Evolutionary conservation across 2,329 filamentous ascomycete species (phyloP), one percentile per base, ranked within the genome.

Genomic region (Alternaria sp.): DNA sequence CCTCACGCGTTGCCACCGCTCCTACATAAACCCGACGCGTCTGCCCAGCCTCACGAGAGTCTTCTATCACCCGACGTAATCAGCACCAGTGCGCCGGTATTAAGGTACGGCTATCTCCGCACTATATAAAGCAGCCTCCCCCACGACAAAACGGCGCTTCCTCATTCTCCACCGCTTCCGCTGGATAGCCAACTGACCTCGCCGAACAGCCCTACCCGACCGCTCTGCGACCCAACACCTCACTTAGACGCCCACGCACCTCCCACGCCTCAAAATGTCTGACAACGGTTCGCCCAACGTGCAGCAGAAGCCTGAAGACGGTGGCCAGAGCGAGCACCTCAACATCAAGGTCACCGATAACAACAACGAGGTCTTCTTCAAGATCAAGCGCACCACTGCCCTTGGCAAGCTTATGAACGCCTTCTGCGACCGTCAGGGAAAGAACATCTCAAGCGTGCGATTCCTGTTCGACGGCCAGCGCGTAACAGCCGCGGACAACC

Each of bases 281-380:
- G 83, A 85, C 66, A 78, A 79, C 74, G 81, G 79, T 23, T 78
- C 75, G 6, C 78, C 80, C 18, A 73, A 74, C 68, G 72, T 79
- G 43, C 78, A 80, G 71, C 80, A 81, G 45, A 83, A 84, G 74
- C 80, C 81, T 2, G 79, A 80, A 56, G 83, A 84, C 58, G 75
- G 80, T 6, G 78, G 84, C 23, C 83, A 84, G 60, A 84, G 84
- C 28, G 95, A 98, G 83, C 96, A 99, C 82, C 86, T 99, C 6
- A 99, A 99, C 84, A 98, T 99, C 84, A 99, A 99, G 81, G 96
- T 99, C 14, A 98, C 96, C 0, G 96, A 99, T 75, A 97, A 97
- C 84, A 97, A 97, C 85, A 99, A 99, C 80, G 96, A 99, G 80
- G 95, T 99, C 75, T 99, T 98, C 82, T 99, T 99, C 87, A 99